A percentile compares a stretch with the other conserved stretches of the same genome.
Evolutionary conservation across 192 early-diverging fungal genomes (phyloP).

Genomic region (Podila epigama): DNA sequence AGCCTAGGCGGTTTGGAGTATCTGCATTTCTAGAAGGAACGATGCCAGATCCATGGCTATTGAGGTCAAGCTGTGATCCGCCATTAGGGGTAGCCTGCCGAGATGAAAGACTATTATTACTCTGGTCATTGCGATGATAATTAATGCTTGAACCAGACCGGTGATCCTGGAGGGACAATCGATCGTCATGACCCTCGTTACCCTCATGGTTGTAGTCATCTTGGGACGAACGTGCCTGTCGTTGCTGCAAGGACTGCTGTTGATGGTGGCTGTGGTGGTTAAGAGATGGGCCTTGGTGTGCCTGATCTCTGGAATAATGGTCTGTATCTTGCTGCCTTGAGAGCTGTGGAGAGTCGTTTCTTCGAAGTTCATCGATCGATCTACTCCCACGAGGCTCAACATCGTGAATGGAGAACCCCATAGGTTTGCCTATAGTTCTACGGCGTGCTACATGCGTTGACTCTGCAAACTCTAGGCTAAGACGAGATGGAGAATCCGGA

Average conservation of each 20-base stretch:
- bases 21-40: conserved; percentile 1
- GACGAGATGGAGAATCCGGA: not conserved
- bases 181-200: not conserved
- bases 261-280: too few relatives aligned
- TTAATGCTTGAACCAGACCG: not conserved
- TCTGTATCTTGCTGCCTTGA: not conserved
- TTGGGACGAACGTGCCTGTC: not conserved
- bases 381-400: conserved; percentile 1
- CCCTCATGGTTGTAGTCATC: not conserved
- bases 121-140: not conserved
- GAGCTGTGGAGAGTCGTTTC: not conserved
- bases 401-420: conserved; percentile 15
- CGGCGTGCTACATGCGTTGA: conserved; percentile 25
- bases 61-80: not conserved
- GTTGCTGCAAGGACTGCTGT: too few relatives aligned
- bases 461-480: conserved; percentile 19
- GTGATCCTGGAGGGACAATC: too few relatives aligned
- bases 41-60: too few relatives aligned
- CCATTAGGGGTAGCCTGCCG: too few relatives aligned
- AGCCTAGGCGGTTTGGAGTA: conserved; percentile 22
- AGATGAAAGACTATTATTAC: conserved; percentile 2
- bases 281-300: not conserved
- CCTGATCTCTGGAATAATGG: not conserved
- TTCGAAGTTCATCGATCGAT: conserved; percentile 6
- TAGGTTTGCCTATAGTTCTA: conserved; percentile 39